A percentile compares a stretch with the other conserved stretches of the same genome.
Conservation (phyloP, 495 filamentous ascomycete species). For the Penicillium soppii region DNA sequence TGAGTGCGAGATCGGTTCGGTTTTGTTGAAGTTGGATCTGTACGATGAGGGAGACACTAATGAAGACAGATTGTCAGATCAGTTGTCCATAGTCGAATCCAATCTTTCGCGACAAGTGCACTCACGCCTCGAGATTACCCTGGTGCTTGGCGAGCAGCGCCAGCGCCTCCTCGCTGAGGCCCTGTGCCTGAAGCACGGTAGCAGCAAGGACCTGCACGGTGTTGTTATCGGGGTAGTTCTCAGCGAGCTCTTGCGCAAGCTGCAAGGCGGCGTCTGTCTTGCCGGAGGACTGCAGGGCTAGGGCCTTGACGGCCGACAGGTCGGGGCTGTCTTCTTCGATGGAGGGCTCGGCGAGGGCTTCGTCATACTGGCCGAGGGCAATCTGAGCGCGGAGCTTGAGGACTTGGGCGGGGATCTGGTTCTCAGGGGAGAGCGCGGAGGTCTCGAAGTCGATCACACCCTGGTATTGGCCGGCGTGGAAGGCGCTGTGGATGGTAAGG, state of each 20-base stretch:
- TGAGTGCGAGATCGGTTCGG: conserved; percentile 81
- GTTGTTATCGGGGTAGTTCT: conserved; percentile 65
- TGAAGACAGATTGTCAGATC: conserved; percentile 4
- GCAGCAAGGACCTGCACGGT: conserved; percentile 79
- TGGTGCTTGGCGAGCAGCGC: conserved; percentile 76
- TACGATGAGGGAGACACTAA: conserved; percentile 68
- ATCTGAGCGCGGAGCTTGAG: conserved; percentile 79
- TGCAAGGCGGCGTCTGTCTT: conserved; percentile 59
- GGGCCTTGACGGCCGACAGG: conserved; percentile 71
- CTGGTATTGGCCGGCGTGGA: conserved; percentile 89
- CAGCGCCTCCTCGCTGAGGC: conserved; percentile 80
- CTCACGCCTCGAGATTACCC: conserved; percentile 79
- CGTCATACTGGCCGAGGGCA: conserved; percentile 71
- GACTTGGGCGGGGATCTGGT: conserved; percentile 73
- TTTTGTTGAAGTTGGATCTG: conserved; percentile 93
- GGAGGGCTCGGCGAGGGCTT: conserved; percentile 66
- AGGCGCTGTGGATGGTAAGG: conserved; percentile 91
- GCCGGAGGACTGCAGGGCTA: conserved; percentile 67
- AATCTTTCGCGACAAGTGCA: conserved; percentile 16
- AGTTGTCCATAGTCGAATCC: not conserved
- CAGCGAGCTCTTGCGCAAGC: conserved; percentile 64
- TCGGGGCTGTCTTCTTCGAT: conserved; percentile 66
- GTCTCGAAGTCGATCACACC: conserved; percentile 79
- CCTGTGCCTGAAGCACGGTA: conserved; percentile 73
- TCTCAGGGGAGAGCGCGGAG: conserved; percentile 70